These are phyloP conservation scores for Periconia sp. DNA, from an alignment of 2,329 filamentous ascomycete genomes.

Conservation along the genomic window DNA sequence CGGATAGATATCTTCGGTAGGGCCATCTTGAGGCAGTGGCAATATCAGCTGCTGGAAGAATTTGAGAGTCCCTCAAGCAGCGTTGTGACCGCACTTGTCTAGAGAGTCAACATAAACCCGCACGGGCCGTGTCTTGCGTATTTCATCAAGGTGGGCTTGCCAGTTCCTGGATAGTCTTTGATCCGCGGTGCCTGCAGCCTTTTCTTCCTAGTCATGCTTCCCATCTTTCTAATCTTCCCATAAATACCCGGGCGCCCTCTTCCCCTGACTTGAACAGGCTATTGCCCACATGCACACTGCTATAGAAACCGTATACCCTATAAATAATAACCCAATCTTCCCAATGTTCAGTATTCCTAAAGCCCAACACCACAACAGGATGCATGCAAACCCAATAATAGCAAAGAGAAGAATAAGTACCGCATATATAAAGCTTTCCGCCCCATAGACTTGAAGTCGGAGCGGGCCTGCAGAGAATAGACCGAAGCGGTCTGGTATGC, in stretches of 20 bases:
- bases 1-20: no score
- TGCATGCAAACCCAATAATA: slow-evolving; percentile 5
- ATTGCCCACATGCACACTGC: neutral
- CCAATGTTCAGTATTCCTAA: slow-evolving; percentile 4
- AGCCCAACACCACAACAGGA: slow-evolving; percentile 5
- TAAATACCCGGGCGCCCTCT: slow-evolving; percentile 3
- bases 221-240: slow-evolving; percentile 7
- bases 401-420: slow-evolving; percentile 3
- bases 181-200: no score
- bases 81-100: no score
- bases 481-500: slow-evolving; percentile 4
- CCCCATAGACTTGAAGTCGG: slow-evolving; percentile 3
- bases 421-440: neutral
- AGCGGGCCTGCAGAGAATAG: slow-evolving; percentile 4
- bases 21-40: no score
- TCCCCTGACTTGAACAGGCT: neutral
- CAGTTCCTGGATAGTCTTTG: no score
- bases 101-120: no score
- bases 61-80: no score
- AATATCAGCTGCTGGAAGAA: no score
- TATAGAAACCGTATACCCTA: neutral
- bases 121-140: no score
- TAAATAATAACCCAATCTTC: slow-evolving; percentile 1
- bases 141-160: no score
- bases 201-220: slow-evolving; percentile 5